Evolutionary conservation across 495 filamentous ascomycete genomes (phyloP).

Genomic region (Chlorociboria aeruginascens): DNA sequence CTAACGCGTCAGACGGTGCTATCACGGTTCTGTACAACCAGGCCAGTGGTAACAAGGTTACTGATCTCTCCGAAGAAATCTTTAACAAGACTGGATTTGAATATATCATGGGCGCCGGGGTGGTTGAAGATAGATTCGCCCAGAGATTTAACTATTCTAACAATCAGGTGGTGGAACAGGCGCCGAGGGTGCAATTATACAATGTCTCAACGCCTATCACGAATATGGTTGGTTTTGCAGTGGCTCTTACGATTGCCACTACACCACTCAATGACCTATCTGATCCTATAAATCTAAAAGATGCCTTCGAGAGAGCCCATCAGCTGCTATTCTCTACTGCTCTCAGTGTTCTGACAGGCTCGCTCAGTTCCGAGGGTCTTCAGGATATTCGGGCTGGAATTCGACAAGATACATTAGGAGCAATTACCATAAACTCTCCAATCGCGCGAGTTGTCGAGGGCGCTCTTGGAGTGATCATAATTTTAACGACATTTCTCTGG

Average conservation of each 20-base stretch:
- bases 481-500: conserved; percentile 18
- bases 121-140: neutral
- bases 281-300: conserved; percentile 16
- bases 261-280: conserved; percentile 18
- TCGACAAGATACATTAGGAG: conserved; percentile 1
- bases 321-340: conserved; percentile 26
- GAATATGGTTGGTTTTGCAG: conserved; percentile 24
- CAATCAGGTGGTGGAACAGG: neutral
- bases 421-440: conserved; percentile 26
- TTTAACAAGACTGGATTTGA: conserved; percentile 29
- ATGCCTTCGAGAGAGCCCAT: conserved; percentile 23
- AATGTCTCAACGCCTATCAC: conserved; percentile 6
- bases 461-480: conserved; percentile 22
- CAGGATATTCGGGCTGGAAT: neutral
- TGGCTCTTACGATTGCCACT: conserved; percentile 13
- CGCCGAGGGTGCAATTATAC: conserved; percentile 3
- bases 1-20: conserved; percentile 8
- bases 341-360: conserved; percentile 14
- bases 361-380: neutral
- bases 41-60: neutral
- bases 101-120: conserved; percentile 17
- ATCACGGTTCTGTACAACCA: too few species aligned
- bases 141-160: conserved; percentile 4
- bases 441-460: conserved; percentile 29
- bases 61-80: too few species aligned